A percentile compares a stretch with the other conserved stretches of the same genome.
phyloP scores from a whole-genome alignment of 208 protist species.

The Kentomonas sorsogonicus region DNA sequence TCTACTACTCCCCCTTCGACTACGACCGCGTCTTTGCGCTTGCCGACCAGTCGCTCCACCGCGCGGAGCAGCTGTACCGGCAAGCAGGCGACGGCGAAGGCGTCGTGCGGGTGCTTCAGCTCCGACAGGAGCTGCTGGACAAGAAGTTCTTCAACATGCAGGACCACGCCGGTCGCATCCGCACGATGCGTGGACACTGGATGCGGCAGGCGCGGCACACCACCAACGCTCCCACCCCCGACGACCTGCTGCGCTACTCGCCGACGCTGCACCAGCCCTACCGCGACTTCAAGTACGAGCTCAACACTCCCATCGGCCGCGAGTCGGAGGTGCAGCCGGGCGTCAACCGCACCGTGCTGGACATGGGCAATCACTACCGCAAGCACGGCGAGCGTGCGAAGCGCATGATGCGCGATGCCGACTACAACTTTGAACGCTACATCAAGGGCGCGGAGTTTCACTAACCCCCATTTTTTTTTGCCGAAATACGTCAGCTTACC shows the following conservation, averaged over 20 bases:
- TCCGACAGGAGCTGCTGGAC: conserved; percentile 78
- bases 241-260: conserved; percentile 82
- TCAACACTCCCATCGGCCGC: conserved; percentile 79
- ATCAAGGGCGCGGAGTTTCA: conserved; percentile 50
- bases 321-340: conserved; percentile 80
- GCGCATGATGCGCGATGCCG: conserved; percentile 67
- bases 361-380: conserved; percentile 83
- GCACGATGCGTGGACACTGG: conserved; percentile 87
- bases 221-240: conserved; percentile 81
- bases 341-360: conserved; percentile 69
- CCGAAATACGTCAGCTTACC: too few relatives aligned
- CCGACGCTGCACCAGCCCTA: conserved; percentile 88
- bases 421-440: conserved; percentile 81
- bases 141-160: conserved; percentile 90
- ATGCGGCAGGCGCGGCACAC: conserved; percentile 62
- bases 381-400: conserved; percentile 29
- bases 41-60: conserved; percentile 72
- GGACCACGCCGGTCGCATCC: conserved; percentile 85
- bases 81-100: conserved; percentile 30
- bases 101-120: conserved; percentile 70
- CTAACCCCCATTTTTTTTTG: too few relatives aligned
- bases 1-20: conserved; percentile 88
- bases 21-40: conserved; percentile 84
- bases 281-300: conserved; percentile 83
- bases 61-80: conserved; percentile 60